A percentile compares a stretch with the other conserved stretches of the same genome.
phyloP scores from a whole-genome alignment of 768 basidiomycete genomes.

The Mycena metata region DNA sequence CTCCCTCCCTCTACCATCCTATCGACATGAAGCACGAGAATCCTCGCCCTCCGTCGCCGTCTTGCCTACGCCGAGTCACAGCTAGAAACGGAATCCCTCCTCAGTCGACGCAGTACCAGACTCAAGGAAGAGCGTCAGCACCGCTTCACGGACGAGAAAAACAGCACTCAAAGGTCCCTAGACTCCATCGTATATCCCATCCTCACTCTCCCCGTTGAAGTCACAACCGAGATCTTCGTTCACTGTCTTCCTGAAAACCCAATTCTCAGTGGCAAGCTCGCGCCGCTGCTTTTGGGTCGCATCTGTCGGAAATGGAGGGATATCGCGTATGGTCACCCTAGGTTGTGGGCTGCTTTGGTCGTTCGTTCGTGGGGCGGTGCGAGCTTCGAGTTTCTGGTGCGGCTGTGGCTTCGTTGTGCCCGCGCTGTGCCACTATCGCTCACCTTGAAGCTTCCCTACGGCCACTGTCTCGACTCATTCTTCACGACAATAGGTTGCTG shows the following conservation, averaged over 20 bases:
- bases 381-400: background rate
- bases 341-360: conserved; percentile 1
- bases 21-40: conserved; percentile 6
- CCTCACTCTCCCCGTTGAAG: too few species aligned
- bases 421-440: background rate
- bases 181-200: conserved; percentile 1
- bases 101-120: background rate
- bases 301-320: conserved; percentile 3
- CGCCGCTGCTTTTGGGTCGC: conserved; percentile 13
- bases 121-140: background rate
- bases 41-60: background rate
- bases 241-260: conserved; percentile 6
- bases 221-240: conserved; percentile 20
- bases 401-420: conserved; percentile 38
- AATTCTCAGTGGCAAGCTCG: background rate
- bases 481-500: background rate
- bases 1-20: background rate
- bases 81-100: background rate
- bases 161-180: background rate
- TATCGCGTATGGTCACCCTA: conserved; percentile 1
- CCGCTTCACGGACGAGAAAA: background rate
- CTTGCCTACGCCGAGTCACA: background rate
- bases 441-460: background rate
- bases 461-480: background rate
- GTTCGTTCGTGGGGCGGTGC: background rate